A percentile compares a stretch with the other conserved stretches of the same genome.
Conservation (phyloP, 139 green algal species). For the Dunaliella primolecta region DNA sequence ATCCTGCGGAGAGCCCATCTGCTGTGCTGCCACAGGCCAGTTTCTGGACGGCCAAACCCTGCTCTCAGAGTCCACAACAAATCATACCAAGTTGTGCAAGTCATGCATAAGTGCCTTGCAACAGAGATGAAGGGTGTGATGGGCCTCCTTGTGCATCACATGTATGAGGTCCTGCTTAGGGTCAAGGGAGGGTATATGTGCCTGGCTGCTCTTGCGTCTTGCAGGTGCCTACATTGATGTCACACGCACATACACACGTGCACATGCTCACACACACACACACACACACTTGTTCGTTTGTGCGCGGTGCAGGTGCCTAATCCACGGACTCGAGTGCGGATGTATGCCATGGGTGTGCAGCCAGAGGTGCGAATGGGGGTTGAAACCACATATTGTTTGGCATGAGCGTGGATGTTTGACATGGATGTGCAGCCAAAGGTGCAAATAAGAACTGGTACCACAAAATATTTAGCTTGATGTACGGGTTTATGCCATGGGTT, state of each 20-base stretch:
- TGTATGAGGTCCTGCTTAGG: too few relatives aligned
- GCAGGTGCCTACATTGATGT: not conserved
- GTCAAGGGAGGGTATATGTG: not conserved
- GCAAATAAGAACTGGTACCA: constrained; percentile 1
- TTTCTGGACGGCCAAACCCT: not conserved
- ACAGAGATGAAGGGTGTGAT: too few relatives aligned
- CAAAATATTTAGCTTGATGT: not conserved
- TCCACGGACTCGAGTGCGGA: not conserved
- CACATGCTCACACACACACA: not conserved
- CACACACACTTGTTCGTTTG: not conserved
- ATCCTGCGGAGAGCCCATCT: too few relatives aligned
- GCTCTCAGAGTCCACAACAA: too few relatives aligned
- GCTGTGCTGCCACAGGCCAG: not conserved
- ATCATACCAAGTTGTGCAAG: too few relatives aligned
- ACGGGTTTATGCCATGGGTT: not conserved
- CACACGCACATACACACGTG: not conserved
- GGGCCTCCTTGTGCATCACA: too few relatives aligned
- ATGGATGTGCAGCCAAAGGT: not conserved
- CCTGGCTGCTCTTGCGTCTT: not conserved
- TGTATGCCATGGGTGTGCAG: not conserved
- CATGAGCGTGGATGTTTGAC: not conserved
- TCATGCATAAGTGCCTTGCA: not conserved
- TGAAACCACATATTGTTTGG: not conserved
- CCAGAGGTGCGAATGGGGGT: constrained; percentile 4
- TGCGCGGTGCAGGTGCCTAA: not conserved